Evolutionary conservation across 495 filamentous ascomycete genomes (phyloP), one percentile per base, ranked within the genome.

Genomic region (Gamarada debralockiae): DNA sequence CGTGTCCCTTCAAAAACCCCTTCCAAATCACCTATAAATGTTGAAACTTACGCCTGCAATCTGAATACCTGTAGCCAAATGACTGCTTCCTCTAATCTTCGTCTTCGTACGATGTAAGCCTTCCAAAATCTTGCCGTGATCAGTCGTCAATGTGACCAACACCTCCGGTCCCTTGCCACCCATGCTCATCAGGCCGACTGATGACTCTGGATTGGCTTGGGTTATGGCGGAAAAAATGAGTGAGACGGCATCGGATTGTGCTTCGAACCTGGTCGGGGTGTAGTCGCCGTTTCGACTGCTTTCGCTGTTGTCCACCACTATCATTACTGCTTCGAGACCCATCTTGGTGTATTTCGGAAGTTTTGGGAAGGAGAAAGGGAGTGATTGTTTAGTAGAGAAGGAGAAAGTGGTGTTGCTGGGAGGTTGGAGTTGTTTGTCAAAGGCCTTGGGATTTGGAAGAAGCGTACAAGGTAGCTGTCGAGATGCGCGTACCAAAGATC

Each of bases 141-240:
- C 92, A 40, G 89, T 87, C 43, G 93, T 97, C 67, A 97, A 78
- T 18, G 95, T 99, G 22, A 93, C 92, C 34, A 97, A 79, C 51
- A 97, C 91, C 72, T 99, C 95, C 37, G 93, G 93, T 12, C 91
- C 90, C 63, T 92, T 92, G 61, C 93, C 93, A 52, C 89, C 93
- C 92, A 97, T 97, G 69, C 89, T 96, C 91, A 99, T 96, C 44
- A 99, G 77, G 54, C 93, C 93, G 49, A 97, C 95, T 20, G 90
- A 92, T 12, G 91, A 96, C 72, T 99, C 93, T 20, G 93, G 87
- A 70, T 99, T 95, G 67, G 81, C 87, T 72, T 90, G 83, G 57
- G 92, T 95, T 71, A 97, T 95, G 62, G 86, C 86, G 58, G 86
- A 87, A 75, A 96, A 97, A 66, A 97, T 86, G 68, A 97, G 85